A percentile compares a stretch with the other conserved stretches of the same genome.
phyloP scores from a whole-genome alignment of 1,284 basidiomycete genomes.

The Boletus sp. region DNA sequence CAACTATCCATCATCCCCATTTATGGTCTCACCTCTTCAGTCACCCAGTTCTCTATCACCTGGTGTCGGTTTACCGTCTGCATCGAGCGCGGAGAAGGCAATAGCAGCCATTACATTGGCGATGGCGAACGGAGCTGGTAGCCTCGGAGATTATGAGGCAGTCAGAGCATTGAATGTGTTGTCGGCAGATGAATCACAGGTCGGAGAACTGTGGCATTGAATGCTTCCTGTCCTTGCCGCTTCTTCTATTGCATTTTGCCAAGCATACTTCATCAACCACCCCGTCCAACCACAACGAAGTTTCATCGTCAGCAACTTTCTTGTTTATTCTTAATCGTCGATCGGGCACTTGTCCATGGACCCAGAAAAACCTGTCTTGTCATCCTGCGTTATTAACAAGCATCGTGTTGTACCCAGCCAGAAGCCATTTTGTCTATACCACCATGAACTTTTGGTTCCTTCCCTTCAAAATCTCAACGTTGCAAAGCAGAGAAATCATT shows the following conservation, averaged over 20 bases:
- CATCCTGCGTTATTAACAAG: slow-evolving; percentile 29
- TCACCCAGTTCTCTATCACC: slow-evolving; percentile 11
- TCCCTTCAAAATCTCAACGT: slow-evolving; percentile 5
- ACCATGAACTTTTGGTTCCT: slow-evolving; percentile 13
- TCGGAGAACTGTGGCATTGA: slow-evolving; percentile 65
- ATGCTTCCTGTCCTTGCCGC: slow-evolving; percentile 3
- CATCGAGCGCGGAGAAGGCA: slow-evolving; percentile 53
- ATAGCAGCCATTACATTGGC: slow-evolving; percentile 59
- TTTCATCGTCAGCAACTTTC: slow-evolving; percentile 10
- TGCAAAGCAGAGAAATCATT: slow-evolving; percentile 16
- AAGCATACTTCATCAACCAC: slow-evolving; percentile 1
- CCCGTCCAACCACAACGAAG: not conserved
- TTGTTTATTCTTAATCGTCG: slow-evolving; percentile 32
- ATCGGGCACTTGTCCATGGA: slow-evolving; percentile 17
- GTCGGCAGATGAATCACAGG: slow-evolving; percentile 41
- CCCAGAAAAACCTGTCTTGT: slow-evolving; percentile 19
- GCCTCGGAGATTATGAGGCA: slow-evolving; percentile 58
- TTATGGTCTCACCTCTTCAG: slow-evolving; percentile 13
- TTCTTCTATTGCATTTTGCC: slow-evolving; percentile 1
- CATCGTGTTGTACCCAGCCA: slow-evolving; percentile 29
- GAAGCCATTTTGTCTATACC: slow-evolving; percentile 27
- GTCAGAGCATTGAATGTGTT: slow-evolving; percentile 43
- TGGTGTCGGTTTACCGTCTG: slow-evolving; percentile 18
- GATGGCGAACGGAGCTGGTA: slow-evolving; percentile 66
- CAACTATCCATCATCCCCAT: slow-evolving; percentile 5